phyloP scores from a whole-genome alignment of 805 yeast species.

The Zygosaccharomyces gambellarensis region DNA sequence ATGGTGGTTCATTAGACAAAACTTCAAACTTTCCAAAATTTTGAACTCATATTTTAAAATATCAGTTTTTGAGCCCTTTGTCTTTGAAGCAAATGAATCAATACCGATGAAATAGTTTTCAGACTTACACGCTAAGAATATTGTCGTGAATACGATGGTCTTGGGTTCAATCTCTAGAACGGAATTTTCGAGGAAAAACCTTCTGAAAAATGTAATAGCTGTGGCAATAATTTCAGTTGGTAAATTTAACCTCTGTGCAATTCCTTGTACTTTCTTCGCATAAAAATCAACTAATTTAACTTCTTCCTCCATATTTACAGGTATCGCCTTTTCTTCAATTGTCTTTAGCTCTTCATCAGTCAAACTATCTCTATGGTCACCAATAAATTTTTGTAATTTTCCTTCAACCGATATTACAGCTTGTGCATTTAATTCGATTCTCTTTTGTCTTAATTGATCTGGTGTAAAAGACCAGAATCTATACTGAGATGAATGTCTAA shows the following conservation, averaged over 20 bases:
- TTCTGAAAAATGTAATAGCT: constrained; percentile 74
- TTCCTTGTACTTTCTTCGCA: constrained; percentile 62
- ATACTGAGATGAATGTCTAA: constrained; percentile 81
- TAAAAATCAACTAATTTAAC: constrained; percentile 60
- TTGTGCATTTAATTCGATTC: constrained; percentile 48
- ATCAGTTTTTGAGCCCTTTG: constrained; percentile 62
- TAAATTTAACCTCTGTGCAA: constrained; percentile 69
- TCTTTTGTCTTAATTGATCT: constrained; percentile 47
- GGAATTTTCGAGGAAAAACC: constrained; percentile 73
- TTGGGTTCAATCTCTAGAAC: constrained; percentile 89
- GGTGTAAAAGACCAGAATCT: constrained; percentile 77
- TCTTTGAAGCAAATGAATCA: constrained; percentile 66
- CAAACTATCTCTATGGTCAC: constrained; percentile 28
- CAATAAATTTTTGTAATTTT: constrained; percentile 31
- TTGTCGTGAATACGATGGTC: constrained; percentile 69
- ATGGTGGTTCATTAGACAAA: constrained; percentile 82
- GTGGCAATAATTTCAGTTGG: constrained; percentile 89
- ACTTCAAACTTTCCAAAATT: constrained; percentile 66
- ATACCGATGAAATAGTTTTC: constrained; percentile 89
- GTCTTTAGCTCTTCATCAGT: constrained; percentile 32
- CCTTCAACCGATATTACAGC: constrained; percentile 42
- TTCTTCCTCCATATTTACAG: constrained; percentile 68
- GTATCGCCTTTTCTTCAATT: constrained; percentile 32
- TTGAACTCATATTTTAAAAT: constrained; percentile 76
- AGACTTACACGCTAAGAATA: constrained; percentile 87